Evolutionary conservation across 2,329 filamentous ascomycete species (phyloP).

Genomic region (Penicillium occitanis): DNA sequence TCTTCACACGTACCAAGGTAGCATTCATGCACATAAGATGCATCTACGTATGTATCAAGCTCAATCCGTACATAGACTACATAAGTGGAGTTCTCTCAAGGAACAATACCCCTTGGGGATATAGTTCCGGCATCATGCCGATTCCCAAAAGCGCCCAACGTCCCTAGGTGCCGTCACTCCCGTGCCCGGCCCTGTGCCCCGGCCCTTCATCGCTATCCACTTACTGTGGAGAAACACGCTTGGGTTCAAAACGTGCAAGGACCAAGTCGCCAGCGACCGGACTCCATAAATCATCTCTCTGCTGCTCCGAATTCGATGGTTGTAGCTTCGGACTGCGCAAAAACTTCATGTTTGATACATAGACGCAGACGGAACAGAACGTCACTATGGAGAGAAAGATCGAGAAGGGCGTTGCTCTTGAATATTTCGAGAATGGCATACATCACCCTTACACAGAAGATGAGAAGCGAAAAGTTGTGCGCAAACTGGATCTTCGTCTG

Average conservation of each 20-base stretch:
- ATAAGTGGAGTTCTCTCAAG: background rate
- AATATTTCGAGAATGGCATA: background rate
- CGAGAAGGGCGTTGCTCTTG: background rate
- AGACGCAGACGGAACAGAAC: background rate
- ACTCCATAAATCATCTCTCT: background rate
- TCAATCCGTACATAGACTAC: background rate
- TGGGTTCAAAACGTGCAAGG: background rate
- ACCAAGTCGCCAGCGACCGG: background rate
- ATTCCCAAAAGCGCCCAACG: background rate
- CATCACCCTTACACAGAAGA: constrained; percentile 6
- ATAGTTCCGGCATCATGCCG: background rate
- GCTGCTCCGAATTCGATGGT: background rate
- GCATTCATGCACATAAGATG: background rate
- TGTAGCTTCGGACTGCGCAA: constrained; percentile 8
- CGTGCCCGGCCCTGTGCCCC: background rate
- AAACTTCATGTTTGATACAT: background rate
- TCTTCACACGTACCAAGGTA: background rate
- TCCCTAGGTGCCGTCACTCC: background rate
- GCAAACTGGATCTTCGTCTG: constrained; percentile 26
- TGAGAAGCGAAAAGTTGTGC: constrained; percentile 10
- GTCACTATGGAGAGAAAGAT: constrained; percentile 1
- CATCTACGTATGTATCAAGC: background rate
- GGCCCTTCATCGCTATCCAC: background rate
- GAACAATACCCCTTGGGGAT: background rate
- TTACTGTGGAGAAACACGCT: background rate